A percentile compares a stretch with the other conserved stretches of the same genome.
These are phyloP conservation scores for Fraxinus pennsylvanica DNA, from an alignment of 257 asterid species.

Conservation along the genomic window DNA sequence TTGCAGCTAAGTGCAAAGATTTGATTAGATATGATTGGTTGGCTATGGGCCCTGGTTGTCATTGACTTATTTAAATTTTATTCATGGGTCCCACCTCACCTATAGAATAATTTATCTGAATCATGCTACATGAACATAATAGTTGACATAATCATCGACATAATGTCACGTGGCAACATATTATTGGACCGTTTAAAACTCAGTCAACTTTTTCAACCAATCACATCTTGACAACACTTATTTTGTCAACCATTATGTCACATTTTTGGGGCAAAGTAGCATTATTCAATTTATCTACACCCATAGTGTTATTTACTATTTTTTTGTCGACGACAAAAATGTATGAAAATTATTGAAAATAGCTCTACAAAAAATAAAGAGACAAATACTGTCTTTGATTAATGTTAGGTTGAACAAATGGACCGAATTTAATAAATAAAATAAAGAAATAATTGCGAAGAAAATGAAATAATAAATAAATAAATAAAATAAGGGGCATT, in stretches of 20 bases:
- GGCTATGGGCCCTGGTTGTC: neutral
- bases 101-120: too few species aligned
- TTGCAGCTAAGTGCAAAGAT: neutral
- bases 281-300: neutral
- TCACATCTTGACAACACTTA: too few species aligned
- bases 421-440: neutral
- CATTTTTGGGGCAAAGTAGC: too few species aligned
- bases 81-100: neutral
- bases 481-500: neutral
- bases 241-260: too few species aligned
- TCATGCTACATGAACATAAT: too few species aligned
- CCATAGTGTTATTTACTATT: neutral
- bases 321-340: neutral
- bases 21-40: neutral
- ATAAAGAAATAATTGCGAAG: neutral
- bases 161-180: too few species aligned
- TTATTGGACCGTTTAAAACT: too few species aligned
- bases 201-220: too few species aligned
- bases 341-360: too few species aligned
- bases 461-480: neutral
- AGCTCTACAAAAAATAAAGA: too few species aligned
- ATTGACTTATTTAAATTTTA: neutral
- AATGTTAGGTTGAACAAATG: neutral
- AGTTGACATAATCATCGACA: too few species aligned
- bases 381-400: too few species aligned